phyloP scores from a whole-genome alignment of 345 rosid species.

The Limnanthes douglasii region DNA sequence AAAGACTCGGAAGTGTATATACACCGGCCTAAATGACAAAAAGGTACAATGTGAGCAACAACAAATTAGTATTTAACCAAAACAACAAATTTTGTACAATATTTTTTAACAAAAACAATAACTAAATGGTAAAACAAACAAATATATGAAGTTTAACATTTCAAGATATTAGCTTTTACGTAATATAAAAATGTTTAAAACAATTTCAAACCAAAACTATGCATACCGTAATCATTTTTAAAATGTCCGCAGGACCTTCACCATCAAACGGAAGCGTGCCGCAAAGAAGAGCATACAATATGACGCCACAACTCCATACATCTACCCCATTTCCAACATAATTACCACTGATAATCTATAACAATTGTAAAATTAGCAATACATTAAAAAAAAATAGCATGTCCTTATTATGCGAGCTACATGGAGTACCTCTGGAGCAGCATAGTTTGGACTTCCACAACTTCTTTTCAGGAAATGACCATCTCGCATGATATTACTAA shows the following conservation, averaged over 20 bases:
- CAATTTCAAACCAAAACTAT: not conserved
- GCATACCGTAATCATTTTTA: conserved; percentile 83
- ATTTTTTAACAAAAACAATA: no score
- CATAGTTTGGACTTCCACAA: conserved; percentile 98
- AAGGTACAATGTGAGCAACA: no score
- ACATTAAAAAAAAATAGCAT: not conserved
- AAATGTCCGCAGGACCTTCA: conserved; percentile 84
- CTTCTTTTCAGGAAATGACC: conserved; percentile 89
- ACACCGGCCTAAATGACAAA: conserved; percentile 48
- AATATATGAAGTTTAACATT: not conserved
- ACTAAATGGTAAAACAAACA: not conserved
- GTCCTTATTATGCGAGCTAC: no score
- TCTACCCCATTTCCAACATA: conserved; percentile 97
- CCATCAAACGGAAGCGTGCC: conserved; percentile 96
- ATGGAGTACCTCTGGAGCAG: conserved; percentile 53
- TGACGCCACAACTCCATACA: conserved; percentile 99
- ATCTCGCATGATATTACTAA: conserved; percentile 92
- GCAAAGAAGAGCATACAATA: conserved; percentile 85
- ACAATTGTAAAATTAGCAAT: conserved; percentile 3
- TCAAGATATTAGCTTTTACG: no score
- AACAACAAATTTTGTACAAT: no score
- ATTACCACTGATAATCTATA: conserved; percentile 77
- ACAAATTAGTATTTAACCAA: no score
- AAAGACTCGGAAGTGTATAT: conserved; percentile 87
- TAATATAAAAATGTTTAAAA: not conserved